Evolutionary conservation across 257 asterid species (phyloP).

Genomic region (Datura wrightii): DNA sequence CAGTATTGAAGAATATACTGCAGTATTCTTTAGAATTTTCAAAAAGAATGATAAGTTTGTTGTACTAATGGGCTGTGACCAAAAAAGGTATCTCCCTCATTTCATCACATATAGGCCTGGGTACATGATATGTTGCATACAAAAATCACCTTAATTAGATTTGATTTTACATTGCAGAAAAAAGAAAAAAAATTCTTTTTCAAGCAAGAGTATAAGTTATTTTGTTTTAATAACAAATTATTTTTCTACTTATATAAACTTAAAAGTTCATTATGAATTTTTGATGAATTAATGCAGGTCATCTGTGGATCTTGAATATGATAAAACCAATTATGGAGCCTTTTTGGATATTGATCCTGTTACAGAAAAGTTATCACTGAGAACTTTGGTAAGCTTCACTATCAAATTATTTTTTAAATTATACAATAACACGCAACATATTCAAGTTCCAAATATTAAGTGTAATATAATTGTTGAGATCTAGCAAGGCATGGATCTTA

Average conservation of each 20-base stretch:
- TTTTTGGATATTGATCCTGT: conserved; percentile 55
- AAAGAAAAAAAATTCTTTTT: too few relatives aligned
- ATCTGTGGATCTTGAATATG: conserved; percentile 41
- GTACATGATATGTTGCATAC: too few relatives aligned
- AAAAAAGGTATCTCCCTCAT: conserved; percentile 46
- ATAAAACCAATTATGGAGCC: conserved; percentile 50
- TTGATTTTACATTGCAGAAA: neutral
- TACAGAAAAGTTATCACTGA: conserved; percentile 44
- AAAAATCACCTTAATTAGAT: neutral
- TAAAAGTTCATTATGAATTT: neutral
- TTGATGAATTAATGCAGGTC: conserved; percentile 45
- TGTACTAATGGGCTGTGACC: conserved; percentile 64
- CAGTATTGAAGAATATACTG: conserved; percentile 47
- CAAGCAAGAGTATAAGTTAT: neutral
- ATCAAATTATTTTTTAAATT: neutral
- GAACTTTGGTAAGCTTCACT: conserved; percentile 54
- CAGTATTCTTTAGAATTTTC: conserved; percentile 52
- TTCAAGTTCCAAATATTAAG: neutral
- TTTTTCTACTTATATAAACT: neutral
- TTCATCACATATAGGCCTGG: too few relatives aligned
- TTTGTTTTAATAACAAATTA: neutral
- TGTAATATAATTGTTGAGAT: neutral
- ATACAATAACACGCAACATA: neutral
- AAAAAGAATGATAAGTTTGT: conserved; percentile 39
- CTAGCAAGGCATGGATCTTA: too few relatives aligned